These are phyloP conservation scores for Ogataea pini DNA, from an alignment of 805 yeast species.

Conservation along the genomic window DNA sequence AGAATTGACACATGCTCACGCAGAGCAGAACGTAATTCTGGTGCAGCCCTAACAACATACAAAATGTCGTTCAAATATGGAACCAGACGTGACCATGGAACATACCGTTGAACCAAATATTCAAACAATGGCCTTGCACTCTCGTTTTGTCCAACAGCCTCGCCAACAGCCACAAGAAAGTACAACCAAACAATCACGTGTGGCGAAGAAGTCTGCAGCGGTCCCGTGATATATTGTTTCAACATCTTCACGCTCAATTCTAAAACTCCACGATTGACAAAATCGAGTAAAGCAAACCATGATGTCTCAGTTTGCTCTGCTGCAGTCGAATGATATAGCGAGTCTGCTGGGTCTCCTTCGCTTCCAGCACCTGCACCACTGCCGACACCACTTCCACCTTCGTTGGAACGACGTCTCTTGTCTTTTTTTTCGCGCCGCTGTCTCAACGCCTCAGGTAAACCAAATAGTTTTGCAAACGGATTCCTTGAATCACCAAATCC, in stretches of 20 bases:
- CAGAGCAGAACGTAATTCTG: conserved; percentile 20
- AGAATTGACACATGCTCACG: conserved; percentile 13
- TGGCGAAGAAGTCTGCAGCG: conserved; percentile 67
- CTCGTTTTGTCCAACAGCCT: conserved; percentile 50
- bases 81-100: conserved; percentile 71
- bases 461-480: conserved; percentile 75
- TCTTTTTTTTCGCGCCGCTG: conserved; percentile 75
- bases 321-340: conserved; percentile 30
- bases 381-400: not conserved
- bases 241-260: conserved; percentile 71
- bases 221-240: conserved; percentile 67
- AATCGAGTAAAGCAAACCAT: conserved; percentile 60
- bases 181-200: conserved; percentile 79
- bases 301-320: conserved; percentile 36
- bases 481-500: conserved; percentile 77
- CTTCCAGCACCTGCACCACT: conserved; percentile 6
- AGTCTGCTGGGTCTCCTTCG: conserved; percentile 21
- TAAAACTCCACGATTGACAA: conserved; percentile 61
- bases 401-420: conserved; percentile 47
- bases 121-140: conserved; percentile 47
- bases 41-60: conserved; percentile 33
- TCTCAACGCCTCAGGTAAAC: conserved; percentile 67
- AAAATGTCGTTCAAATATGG: conserved; percentile 63
- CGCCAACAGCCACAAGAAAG: conserved; percentile 64
- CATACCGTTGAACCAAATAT: conserved; percentile 52